These are phyloP conservation scores for Penicillium subrubescens DNA, from an alignment of 495 filamentous ascomycete species.

Conservation along the genomic window DNA sequence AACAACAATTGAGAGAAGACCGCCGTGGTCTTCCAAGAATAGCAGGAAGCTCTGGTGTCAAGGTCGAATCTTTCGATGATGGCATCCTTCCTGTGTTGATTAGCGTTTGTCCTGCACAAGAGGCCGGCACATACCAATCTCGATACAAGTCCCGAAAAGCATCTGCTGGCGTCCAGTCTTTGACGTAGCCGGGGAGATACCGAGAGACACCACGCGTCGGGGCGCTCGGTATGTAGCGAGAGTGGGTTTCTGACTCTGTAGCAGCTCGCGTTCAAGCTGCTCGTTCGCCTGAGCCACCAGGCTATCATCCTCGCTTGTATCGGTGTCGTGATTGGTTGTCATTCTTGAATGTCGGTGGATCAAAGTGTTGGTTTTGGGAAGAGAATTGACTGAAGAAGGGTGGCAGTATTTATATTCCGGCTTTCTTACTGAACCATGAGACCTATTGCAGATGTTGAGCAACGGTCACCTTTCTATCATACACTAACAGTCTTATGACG, in stretches of 20 bases:
- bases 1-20: not conserved
- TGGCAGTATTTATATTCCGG: not conserved
- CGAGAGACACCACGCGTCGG: slow-evolving; percentile 1
- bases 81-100: slow-evolving; percentile 1
- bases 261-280: slow-evolving; percentile 3
- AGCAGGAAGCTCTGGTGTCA: not conserved
- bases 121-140: slow-evolving; percentile 3
- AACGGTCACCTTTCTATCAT: not conserved
- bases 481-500: not conserved
- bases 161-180: not conserved
- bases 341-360: not conserved
- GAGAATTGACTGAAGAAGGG: too few relatives aligned
- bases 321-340: slow-evolving; percentile 3
- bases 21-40: not conserved
- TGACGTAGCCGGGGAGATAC: slow-evolving; percentile 4
- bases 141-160: slow-evolving; percentile 5
- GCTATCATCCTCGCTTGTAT: not conserved
- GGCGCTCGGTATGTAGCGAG: not conserved
- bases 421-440: not conserved
- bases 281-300: not conserved
- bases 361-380: not conserved
- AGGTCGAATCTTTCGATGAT: not conserved
- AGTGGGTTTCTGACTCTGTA: not conserved
- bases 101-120: not conserved
- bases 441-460: not conserved